Percentiles rank a stretch among this genome's conserved stretches.
Conservation (phyloP, 2,329 filamentous ascomycete genomes). For the Knufia fluminis region DNA sequence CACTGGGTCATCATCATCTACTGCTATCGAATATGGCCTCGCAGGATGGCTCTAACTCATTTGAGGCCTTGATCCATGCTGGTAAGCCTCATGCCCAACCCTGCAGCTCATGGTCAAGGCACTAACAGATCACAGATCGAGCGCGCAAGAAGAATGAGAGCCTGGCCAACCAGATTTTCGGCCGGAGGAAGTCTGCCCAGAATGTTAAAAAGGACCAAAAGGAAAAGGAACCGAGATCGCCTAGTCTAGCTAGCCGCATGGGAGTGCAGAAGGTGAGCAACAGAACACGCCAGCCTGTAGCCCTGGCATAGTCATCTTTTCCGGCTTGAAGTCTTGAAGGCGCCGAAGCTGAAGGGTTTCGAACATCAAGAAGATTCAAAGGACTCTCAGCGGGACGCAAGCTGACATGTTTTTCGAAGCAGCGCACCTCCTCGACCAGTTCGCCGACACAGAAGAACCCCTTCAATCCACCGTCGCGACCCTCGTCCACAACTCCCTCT, state of each 20-base stretch:
- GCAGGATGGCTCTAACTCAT: neutral
- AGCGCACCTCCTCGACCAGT: slow-evolving; percentile 28
- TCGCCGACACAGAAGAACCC: slow-evolving; percentile 14
- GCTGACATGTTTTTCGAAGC: slow-evolving; percentile 15
- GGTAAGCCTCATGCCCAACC: neutral
- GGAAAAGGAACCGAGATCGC: slow-evolving; percentile 33
- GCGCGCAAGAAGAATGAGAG: slow-evolving; percentile 47
- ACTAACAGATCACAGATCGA: slow-evolving; percentile 33
- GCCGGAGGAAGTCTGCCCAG: slow-evolving; percentile 41
- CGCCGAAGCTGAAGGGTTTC: too few species aligned
- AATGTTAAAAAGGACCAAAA: slow-evolving; percentile 32
- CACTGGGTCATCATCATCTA: too few species aligned
- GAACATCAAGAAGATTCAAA: too few species aligned
- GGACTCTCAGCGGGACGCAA: neutral
- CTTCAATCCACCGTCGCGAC: slow-evolving; percentile 19
- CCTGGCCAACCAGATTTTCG: slow-evolving; percentile 51
- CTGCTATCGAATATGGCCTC: neutral
- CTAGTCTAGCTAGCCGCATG: slow-evolving; percentile 49
- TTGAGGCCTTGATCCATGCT: slow-evolving; percentile 8
- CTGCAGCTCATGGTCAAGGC: neutral
- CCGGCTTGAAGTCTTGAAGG: too few species aligned
- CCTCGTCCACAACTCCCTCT: slow-evolving; percentile 23
- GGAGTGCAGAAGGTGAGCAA: slow-evolving; percentile 46
- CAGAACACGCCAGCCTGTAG: neutral
- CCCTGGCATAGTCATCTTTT: too few species aligned